Percentiles rank a stretch among this genome's conserved stretches.
These are phyloP conservation scores for Danielia reshetovae DNA, from an alignment of 805 yeast species.

Conservation along the genomic window DNA sequence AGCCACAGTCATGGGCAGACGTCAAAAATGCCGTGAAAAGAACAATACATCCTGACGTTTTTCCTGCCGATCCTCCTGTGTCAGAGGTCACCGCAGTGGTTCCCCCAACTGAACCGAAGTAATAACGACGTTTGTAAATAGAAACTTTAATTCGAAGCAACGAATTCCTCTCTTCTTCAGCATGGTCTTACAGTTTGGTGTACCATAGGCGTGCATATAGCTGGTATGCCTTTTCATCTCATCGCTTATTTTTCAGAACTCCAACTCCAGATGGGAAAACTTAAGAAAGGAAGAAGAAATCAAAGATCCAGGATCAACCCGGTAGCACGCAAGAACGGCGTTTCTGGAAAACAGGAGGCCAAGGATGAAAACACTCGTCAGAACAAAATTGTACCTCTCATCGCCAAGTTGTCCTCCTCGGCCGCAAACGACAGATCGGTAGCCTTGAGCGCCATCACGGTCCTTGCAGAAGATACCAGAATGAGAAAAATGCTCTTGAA, in stretches of 20 bases:
- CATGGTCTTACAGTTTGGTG: too few relatives aligned
- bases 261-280: constrained; percentile 87
- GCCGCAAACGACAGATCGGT: constrained; percentile 70
- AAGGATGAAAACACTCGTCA: constrained; percentile 48
- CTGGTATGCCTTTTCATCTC: too few relatives aligned
- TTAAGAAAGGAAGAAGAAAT: constrained; percentile 54
- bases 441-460: constrained; percentile 71
- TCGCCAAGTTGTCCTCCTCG: constrained; percentile 58
- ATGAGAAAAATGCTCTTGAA: constrained; percentile 63
- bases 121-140: too few relatives aligned
- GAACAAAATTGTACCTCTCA: constrained; percentile 63
- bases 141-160: too few relatives aligned
- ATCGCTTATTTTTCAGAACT: too few relatives aligned
- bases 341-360: constrained; percentile 15
- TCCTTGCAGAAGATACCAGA: constrained; percentile 63
- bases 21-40: constrained; percentile 28
- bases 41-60: constrained; percentile 26
- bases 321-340: constrained; percentile 20
- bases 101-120: too few relatives aligned
- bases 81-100: too few relatives aligned
- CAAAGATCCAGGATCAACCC: constrained; percentile 36
- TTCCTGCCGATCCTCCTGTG: too few relatives aligned
- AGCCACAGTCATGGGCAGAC: constrained; percentile 38
- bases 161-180: too few relatives aligned
- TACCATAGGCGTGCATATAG: too few relatives aligned